Conservation (phyloP, 345 rosid species). For the Sonneratia alba region DNA sequence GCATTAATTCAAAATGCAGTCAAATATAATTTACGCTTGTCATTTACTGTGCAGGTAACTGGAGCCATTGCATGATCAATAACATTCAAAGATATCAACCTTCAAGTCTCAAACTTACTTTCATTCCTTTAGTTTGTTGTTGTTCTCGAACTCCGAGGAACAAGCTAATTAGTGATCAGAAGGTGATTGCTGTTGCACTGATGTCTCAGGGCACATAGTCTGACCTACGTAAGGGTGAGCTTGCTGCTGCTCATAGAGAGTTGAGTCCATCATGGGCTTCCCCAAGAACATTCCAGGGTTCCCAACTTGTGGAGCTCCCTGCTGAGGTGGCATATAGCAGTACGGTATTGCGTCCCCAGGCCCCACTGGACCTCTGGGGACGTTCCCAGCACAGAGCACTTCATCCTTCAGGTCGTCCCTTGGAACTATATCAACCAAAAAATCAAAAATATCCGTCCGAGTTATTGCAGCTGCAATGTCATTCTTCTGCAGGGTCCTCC, state of each 20-base stretch:
- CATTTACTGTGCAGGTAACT: background rate
- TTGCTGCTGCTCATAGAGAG: constrained; percentile 50
- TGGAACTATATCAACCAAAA: constrained; percentile 86
- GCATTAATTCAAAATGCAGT: too few species aligned
- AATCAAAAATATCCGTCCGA: constrained; percentile 91
- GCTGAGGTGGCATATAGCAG: constrained; percentile 65
- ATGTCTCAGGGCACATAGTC: constrained; percentile 66
- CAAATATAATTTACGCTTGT: too few species aligned
- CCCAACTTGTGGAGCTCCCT: constrained; percentile 48
- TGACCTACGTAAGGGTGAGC: constrained; percentile 62
- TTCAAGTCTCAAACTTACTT: background rate
- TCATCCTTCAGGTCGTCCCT: constrained; percentile 91
- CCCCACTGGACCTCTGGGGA: constrained; percentile 52
- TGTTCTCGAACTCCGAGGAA: background rate
- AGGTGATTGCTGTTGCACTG: constrained; percentile 68
- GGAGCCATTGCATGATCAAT: background rate
- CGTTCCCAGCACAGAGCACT: constrained; percentile 51
- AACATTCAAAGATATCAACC: background rate
- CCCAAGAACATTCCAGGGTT: constrained; percentile 82
- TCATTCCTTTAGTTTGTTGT: background rate
- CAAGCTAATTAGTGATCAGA: constrained; percentile 31
- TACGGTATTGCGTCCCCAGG: constrained; percentile 65
- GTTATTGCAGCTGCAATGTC: constrained; percentile 97
- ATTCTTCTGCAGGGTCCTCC: constrained; percentile 95
- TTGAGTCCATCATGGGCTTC: constrained; percentile 60